Evolutionary conservation across 1,284 basidiomycete genomes (phyloP), one percentile per base, ranked within the genome.

Genomic region (Cryptococcus depauperatus): DNA sequence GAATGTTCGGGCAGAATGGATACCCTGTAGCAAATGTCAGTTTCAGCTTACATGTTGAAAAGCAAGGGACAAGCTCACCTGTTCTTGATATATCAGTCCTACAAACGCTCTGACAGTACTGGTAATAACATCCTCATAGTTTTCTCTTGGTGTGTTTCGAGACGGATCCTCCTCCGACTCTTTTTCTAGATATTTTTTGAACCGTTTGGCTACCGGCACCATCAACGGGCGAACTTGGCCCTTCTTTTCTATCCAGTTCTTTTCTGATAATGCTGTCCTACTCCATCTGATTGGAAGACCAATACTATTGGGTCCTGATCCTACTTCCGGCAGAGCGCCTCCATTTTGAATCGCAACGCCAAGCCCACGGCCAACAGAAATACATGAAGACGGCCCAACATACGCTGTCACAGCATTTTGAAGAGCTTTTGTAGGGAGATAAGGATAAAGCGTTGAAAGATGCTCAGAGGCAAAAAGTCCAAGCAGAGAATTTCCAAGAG

Each of bases 401-500:
- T 86, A 86, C 30, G 89, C 85, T 34, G 86, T 89, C 41, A 95
- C 79, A 8, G 87, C 90, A 7, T 85, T 83, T 72, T 95, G 92
- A 58, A 92, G 73, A 16, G 89, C 88, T 42, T 84, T 79, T 19
- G 88, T 90, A 1, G 93, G 93, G 19, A 98, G 77, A 66, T 95
- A 83, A 0, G 95, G 93, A 69, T 85, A 97, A 37, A 81, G 76
- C 7, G 83, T 76, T 48, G 87, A 78, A 26, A 97, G 72, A 64
- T 84, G 81, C 72, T 99, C 93, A 0, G 85, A 75, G 4, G 87
- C 85, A 57, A 97, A 88, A 32, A 97, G 76, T 42, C 93, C 93
- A 63, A 97, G 78, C 43, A 98, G 76, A 1, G 85, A 79, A 72
- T 97, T 97, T 26, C 93, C 93, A 5, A 95, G 71, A 0, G 79